phyloP scores from a whole-genome alignment of 2,329 filamentous ascomycete genomes.

The Fusarium humuli region DNA sequence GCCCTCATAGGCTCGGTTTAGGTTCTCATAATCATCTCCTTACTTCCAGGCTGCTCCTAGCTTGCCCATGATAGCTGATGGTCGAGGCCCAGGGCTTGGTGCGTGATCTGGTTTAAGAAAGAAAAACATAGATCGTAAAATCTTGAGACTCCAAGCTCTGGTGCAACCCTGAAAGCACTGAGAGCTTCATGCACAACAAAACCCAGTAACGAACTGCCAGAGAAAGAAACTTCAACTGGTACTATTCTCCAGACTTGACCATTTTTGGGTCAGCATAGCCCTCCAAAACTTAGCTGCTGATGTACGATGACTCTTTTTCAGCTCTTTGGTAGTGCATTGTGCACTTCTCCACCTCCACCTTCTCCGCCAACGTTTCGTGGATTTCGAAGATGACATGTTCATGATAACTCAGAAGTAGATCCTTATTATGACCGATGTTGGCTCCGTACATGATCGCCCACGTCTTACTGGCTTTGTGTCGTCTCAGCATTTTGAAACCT shows the following conservation, averaged over 20 bases:
- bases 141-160: background rate
- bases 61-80: background rate
- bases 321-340: constrained; percentile 27
- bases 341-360: constrained; percentile 34
- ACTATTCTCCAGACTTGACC: constrained; percentile 27
- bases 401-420: constrained; percentile 17
- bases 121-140: constrained; percentile 6
- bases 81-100: background rate
- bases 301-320: constrained; percentile 44
- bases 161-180: constrained; percentile 11
- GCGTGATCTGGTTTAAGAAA: background rate
- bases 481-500: constrained; percentile 19
- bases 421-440: background rate
- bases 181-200: background rate
- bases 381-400: constrained; percentile 20
- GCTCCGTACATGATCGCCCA: constrained; percentile 10
- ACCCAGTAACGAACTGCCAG: constrained; percentile 1
- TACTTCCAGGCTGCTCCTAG: constrained; percentile 1
- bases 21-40: constrained; percentile 11
- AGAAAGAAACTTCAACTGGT: constrained; percentile 14
- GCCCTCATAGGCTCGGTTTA: constrained; percentile 16
- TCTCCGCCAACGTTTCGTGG: constrained; percentile 39
- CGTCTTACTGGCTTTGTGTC: background rate
- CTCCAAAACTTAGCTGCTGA: constrained; percentile 38
- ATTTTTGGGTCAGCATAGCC: constrained; percentile 31